Percentiles rank a stretch among this genome's conserved stretches.
Conservation (phyloP, 2,329 filamentous ascomycete genomes). For the Fusarium torreyae region DNA sequence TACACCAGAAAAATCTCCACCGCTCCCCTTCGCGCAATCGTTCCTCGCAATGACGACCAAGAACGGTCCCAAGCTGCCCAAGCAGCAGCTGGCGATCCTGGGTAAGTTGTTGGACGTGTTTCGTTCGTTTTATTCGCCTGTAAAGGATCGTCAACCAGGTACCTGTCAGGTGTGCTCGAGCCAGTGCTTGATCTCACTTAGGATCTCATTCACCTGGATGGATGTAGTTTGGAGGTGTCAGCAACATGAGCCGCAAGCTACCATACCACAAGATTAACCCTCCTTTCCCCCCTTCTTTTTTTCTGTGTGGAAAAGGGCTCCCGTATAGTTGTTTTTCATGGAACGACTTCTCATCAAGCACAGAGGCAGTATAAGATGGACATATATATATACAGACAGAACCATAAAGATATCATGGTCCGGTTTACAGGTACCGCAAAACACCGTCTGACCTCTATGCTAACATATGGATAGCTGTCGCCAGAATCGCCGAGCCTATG, state of each 20-base stretch:
- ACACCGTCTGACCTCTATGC: conserved; percentile 40
- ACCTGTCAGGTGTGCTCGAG: conserved; percentile 3
- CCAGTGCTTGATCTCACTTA: conserved; percentile 11
- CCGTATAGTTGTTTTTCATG: neutral
- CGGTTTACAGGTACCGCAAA: conserved; percentile 30
- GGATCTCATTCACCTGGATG: neutral
- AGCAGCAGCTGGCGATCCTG: conserved; percentile 83
- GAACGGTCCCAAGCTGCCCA: conserved; percentile 75
- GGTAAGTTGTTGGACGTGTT: conserved; percentile 67
- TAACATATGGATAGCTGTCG: conserved; percentile 72
- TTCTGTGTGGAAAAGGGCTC: neutral
- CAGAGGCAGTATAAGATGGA: conserved; percentile 30
- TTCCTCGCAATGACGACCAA: conserved; percentile 45
- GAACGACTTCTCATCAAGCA: conserved; percentile 42
- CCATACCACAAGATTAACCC: neutral
- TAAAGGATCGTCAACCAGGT: neutral
- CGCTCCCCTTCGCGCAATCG: conserved; percentile 21
- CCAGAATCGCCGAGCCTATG: conserved; percentile 82
- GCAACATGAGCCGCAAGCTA: neutral
- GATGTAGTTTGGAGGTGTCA: neutral
- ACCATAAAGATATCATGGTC: conserved; percentile 27
- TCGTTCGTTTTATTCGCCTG: conserved; percentile 2
- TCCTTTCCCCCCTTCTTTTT: neutral
- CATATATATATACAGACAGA: neutral
- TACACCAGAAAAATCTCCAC: conserved; percentile 15